phyloP scores from a whole-genome alignment of 495 filamentous ascomycete genomes.

The Glonium stellatum region DNA sequence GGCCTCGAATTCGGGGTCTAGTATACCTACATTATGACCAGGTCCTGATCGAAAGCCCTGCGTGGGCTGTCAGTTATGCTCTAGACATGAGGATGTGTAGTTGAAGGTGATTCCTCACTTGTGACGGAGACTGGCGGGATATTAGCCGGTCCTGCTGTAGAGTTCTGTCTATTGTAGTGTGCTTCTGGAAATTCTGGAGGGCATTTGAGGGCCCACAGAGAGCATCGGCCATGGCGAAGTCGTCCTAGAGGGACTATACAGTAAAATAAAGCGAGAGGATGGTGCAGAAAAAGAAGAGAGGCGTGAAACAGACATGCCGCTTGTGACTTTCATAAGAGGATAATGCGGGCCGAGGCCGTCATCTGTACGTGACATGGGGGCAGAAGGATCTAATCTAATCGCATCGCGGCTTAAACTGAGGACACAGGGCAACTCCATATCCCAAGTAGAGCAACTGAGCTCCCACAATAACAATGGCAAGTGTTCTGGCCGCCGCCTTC shows the following conservation, averaged over 20 bases:
- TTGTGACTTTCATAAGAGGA: neutral
- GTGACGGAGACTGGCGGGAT: constrained; percentile 46
- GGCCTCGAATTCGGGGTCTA: constrained; percentile 65
- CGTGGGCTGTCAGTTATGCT: constrained; percentile 9
- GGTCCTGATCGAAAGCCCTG: constrained; percentile 58
- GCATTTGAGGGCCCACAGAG: constrained; percentile 88
- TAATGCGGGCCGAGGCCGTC: constrained; percentile 3
- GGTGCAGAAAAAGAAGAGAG: neutral
- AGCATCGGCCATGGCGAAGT: constrained; percentile 60
- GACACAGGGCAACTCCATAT: constrained; percentile 7
- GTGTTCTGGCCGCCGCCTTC: constrained; percentile 2
- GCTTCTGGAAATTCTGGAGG: constrained; percentile 76
- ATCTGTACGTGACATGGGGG: neutral
- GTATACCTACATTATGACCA: constrained; percentile 45
- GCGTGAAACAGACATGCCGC: neutral
- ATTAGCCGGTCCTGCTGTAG: constrained; percentile 77
- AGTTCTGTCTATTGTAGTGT: constrained; percentile 66
- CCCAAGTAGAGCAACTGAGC: neutral
- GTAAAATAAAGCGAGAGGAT: neutral
- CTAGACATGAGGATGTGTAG: constrained; percentile 19
- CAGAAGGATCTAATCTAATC: constrained; percentile 16
- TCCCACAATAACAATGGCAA: constrained; percentile 11
- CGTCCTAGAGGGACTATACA: neutral
- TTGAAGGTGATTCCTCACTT: constrained; percentile 40
- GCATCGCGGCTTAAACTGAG: constrained; percentile 3